A percentile compares a stretch with the other conserved stretches of the same genome.
Conservation (phyloP, 768 basidiomycete genomes). For the Leccinum aurantiacum region DNA sequence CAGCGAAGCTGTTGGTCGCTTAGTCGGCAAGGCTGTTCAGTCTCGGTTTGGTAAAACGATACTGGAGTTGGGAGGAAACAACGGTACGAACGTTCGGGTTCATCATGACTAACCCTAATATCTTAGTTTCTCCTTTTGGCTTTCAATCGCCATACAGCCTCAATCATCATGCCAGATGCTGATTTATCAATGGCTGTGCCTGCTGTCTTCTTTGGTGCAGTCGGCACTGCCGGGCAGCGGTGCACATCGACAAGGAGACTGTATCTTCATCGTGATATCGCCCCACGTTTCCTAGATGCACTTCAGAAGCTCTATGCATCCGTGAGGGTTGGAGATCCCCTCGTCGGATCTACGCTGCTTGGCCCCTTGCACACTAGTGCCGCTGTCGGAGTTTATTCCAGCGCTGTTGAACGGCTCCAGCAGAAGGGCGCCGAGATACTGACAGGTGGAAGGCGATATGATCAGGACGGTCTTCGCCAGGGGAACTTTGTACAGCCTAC, state of each 20-base stretch:
- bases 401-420: constrained; percentile 60
- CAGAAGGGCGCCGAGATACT: constrained; percentile 73
- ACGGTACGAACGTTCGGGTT: constrained; percentile 53
- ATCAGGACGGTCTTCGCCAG: constrained; percentile 46
- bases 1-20: constrained; percentile 82
- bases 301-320: constrained; percentile 73
- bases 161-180: constrained; percentile 91
- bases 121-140: constrained; percentile 17
- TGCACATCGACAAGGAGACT: constrained; percentile 93
- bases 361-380: constrained; percentile 81
- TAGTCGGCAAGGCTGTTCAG: constrained; percentile 86
- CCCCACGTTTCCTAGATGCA: constrained; percentile 69
- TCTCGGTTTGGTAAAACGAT: constrained; percentile 87
- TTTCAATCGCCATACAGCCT: constrained; percentile 50
- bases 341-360: constrained; percentile 68
- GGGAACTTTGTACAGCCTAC: constrained; percentile 93
- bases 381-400: constrained; percentile 65
- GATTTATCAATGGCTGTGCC: constrained; percentile 88
- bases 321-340: constrained; percentile 82
- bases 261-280: constrained; percentile 81
- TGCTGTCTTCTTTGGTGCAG: constrained; percentile 90
- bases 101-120: constrained; percentile 21
- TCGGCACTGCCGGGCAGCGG: constrained; percentile 73
- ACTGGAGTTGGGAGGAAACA: constrained; percentile 93
- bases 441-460: constrained; percentile 64